A percentile compares a stretch with the other conserved stretches of the same genome.
phyloP scores from a whole-genome alignment of 352 stramenopile genomes.

The Plasmopara halstedii region DNA sequence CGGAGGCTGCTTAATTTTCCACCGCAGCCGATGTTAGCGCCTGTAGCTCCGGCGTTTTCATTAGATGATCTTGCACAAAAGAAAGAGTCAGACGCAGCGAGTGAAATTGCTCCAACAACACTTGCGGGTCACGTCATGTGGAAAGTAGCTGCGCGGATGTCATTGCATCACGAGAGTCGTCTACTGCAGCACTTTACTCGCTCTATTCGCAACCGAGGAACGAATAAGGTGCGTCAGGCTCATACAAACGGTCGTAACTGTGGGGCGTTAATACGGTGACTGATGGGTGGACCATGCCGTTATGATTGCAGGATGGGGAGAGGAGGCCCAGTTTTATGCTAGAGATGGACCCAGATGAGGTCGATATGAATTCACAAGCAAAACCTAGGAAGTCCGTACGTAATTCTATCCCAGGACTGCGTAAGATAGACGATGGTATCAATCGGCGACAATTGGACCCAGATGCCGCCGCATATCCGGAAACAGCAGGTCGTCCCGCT shows the following conservation, averaged over 20 bases:
- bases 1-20: conserved; percentile 24
- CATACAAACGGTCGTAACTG: conserved; percentile 1
- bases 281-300: conserved; percentile 21
- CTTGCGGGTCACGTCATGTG: conserved; percentile 53
- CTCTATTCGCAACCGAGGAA: conserved; percentile 45
- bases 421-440: conserved; percentile 20
- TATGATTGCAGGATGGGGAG: conserved; percentile 25
- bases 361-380: conserved; percentile 1
- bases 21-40: conserved; percentile 13
- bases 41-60: conserved; percentile 20
- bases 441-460: conserved; percentile 13
- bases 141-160: conserved; percentile 60
- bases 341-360: conserved; percentile 13
- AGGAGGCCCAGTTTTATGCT: conserved; percentile 24
- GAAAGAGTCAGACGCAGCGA: conserved; percentile 8
- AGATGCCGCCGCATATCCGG: conserved; percentile 18
- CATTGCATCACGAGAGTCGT: conserved; percentile 52
- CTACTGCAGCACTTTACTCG: conserved; percentile 61
- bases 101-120: conserved; percentile 14
- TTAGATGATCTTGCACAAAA: conserved; percentile 21
- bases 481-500: conserved; percentile 15
- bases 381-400: conserved; percentile 16
- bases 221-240: conserved; percentile 54
- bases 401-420: conserved; percentile 10
- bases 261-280: conserved; percentile 10